A percentile compares a stretch with the other conserved stretches of the same genome.
Evolutionary conservation across 805 yeast species (phyloP).

Genomic region (Candida peoriensis): DNA sequence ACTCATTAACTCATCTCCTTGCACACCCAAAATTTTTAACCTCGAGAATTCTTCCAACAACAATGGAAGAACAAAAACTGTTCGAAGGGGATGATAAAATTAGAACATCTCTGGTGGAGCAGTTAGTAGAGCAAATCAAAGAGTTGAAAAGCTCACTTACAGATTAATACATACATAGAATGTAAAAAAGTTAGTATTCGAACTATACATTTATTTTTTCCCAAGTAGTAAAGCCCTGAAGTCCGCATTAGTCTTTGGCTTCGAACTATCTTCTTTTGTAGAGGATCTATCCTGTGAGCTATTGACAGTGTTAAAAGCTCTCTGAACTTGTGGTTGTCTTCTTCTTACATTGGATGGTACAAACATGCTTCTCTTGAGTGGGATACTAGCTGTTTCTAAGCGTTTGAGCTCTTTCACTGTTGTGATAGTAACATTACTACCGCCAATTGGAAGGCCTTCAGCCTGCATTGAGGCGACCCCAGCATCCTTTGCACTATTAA

Average conservation of each 20-base stretch:
- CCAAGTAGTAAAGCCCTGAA: constrained; percentile 22
- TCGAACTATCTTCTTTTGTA: neutral
- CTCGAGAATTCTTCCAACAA: constrained; percentile 59
- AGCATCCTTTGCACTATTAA: constrained; percentile 36
- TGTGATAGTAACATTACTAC: constrained; percentile 28
- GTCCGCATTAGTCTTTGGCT: constrained; percentile 18
- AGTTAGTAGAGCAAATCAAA: constrained; percentile 44
- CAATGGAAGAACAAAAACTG: constrained; percentile 57
- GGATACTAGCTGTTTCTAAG: neutral
- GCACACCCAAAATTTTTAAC: constrained; percentile 84
- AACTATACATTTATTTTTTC: constrained; percentile 6
- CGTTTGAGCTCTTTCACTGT: constrained; percentile 27
- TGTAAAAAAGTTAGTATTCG: too few relatives aligned
- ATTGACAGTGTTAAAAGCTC: neutral
- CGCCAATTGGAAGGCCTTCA: constrained; percentile 35
- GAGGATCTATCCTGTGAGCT: neutral
- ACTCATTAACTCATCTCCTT: constrained; percentile 62
- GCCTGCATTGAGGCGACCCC: constrained; percentile 46
- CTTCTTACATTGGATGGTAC: constrained; percentile 12
- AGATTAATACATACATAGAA: too few relatives aligned
- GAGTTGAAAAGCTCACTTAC: too few relatives aligned
- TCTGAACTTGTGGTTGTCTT: neutral
- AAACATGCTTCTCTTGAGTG: neutral
- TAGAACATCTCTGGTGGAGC: constrained; percentile 37
- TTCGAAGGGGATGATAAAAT: constrained; percentile 44